A percentile compares a stretch with the other conserved stretches of the same genome.
These are phyloP conservation scores for Zasmidium citrigriseum DNA, from an alignment of 2,329 filamentous ascomycete species.

Conservation along the genomic window DNA sequence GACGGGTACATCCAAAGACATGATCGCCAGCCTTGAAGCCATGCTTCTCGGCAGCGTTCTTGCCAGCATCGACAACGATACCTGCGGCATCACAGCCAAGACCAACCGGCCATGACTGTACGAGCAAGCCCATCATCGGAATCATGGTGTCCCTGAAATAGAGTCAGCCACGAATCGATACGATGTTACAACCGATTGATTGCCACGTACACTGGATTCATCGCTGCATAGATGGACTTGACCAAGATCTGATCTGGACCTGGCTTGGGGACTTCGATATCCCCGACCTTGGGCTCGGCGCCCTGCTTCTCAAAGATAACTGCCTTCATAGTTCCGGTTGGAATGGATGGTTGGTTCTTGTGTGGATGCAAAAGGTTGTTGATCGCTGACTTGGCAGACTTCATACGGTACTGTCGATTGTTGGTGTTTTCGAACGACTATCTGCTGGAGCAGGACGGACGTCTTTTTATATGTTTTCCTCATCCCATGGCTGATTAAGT, in stretches of 20 bases:
- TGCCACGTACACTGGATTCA: conserved; percentile 5
- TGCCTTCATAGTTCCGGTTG: not conserved
- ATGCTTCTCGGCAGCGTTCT: not conserved
- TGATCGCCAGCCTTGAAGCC: conserved; percentile 1
- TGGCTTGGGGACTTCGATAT: not conserved
- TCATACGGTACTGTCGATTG: not conserved
- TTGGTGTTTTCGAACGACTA: not conserved
- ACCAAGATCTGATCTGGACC: conserved; percentile 3
- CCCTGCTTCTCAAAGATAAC: conserved; percentile 1
- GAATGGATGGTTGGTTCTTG: not conserved
- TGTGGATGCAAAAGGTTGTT: not conserved
- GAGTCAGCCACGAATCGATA: too few species aligned
- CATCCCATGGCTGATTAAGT: not conserved
- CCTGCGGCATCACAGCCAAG: conserved; percentile 2
- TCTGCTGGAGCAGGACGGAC: not conserved
- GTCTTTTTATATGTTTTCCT: not conserved
- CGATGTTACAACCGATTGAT: not conserved
- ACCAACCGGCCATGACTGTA: conserved; percentile 2
- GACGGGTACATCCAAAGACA: not conserved
- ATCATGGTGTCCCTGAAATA: conserved; percentile 1
- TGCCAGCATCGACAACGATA: not conserved
- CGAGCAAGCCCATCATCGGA: not conserved
- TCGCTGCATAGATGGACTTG: conserved; percentile 1
- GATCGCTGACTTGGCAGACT: not conserved
- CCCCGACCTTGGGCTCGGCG: conserved; percentile 1